These are phyloP conservation scores for Annulohypoxylon nitens DNA, from an alignment of 495 filamentous ascomycete species.

Conservation along the genomic window DNA sequence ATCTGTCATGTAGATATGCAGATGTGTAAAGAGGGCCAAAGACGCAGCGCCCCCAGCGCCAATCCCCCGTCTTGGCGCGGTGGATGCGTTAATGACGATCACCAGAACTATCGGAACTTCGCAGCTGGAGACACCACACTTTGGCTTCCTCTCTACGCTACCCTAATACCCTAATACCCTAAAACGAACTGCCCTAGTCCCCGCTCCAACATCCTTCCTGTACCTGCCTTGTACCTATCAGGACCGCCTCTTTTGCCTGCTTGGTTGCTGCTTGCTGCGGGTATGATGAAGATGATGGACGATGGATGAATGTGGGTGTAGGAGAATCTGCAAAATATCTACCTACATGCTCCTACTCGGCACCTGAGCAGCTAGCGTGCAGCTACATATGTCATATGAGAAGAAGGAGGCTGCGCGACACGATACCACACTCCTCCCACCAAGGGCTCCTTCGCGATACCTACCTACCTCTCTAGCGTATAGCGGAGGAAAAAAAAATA, in stretches of 20 bases:
- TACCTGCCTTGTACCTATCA: slow-evolving; percentile 38
- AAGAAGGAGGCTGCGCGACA: slow-evolving; percentile 16
- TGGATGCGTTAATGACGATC: slow-evolving; percentile 51
- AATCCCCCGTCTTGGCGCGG: slow-evolving; percentile 39
- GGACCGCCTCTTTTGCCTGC: not conserved
- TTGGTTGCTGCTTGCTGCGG: not conserved
- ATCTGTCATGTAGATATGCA: no score
- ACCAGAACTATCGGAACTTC: slow-evolving; percentile 52
- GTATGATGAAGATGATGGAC: not conserved
- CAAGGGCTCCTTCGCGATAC: not conserved
- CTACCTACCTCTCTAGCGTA: not conserved
- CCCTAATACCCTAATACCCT: not conserved
- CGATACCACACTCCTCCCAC: not conserved
- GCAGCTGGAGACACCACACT: slow-evolving; percentile 35
- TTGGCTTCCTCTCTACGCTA: slow-evolving; percentile 27
- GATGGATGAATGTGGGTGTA: not conserved
- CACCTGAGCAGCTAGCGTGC: not conserved
- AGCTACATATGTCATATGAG: slow-evolving; percentile 1
- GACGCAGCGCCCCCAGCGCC: slow-evolving; percentile 7
- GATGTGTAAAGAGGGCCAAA: not conserved
- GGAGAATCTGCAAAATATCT: no score
- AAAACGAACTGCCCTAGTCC: not conserved
- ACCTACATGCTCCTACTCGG: no score
- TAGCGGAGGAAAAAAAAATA: not conserved
- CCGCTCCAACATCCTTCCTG: slow-evolving; percentile 4